phyloP scores from a whole-genome alignment of 306 rosid species.

The Canavalia gladiata region DNA sequence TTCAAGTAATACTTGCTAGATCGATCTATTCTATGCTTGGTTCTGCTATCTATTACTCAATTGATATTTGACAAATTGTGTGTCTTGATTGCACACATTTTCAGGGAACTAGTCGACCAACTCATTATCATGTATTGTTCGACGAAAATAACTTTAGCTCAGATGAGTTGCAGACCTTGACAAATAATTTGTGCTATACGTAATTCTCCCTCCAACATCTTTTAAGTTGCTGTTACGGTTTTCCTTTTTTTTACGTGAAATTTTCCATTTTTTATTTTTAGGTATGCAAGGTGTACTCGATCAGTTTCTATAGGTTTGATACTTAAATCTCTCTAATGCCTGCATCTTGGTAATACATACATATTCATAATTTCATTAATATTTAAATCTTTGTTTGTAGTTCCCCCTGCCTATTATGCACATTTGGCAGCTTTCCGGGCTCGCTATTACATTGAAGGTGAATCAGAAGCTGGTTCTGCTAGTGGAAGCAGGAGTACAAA shows the following conservation, averaged over 20 bases:
- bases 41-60: not conserved
- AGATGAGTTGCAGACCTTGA: constrained; percentile 47
- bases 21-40: not conserved
- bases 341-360: not conserved
- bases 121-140: constrained; percentile 55
- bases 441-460: constrained; percentile 53
- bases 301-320: constrained; percentile 57
- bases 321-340: not conserved
- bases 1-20: constrained; percentile 56
- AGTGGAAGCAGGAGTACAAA: not conserved
- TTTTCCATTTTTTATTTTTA: not conserved
- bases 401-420: constrained; percentile 65
- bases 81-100: not conserved
- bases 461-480: constrained; percentile 48
- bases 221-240: not conserved
- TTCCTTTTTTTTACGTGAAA: not conserved
- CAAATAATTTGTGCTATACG: constrained; percentile 60
- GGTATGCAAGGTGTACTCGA: constrained; percentile 61
- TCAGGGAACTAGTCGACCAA: constrained; percentile 63
- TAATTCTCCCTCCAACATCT: constrained; percentile 10
- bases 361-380: not conserved
- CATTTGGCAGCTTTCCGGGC: constrained; percentile 60
- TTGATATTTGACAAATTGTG: not conserved
- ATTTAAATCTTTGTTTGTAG: constrained; percentile 34
- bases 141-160: constrained; percentile 52